Evolutionary conservation across 106 monocot genomes (phyloP).

Genomic region (Dioscorea dumetorum): DNA sequence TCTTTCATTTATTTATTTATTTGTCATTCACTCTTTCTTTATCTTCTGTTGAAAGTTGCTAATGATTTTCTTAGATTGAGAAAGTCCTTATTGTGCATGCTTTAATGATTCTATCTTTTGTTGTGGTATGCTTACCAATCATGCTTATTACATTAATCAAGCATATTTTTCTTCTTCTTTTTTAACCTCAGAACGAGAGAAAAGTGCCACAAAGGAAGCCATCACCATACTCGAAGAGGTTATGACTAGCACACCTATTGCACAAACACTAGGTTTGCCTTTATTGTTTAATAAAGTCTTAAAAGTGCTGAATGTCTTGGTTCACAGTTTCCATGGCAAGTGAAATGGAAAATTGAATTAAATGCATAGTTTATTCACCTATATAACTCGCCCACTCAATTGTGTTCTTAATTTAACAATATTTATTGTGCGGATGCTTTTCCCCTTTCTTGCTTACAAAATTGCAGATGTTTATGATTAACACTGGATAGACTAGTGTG

Average conservation of each 20-base stretch:
- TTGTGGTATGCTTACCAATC: background rate
- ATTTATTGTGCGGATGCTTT: background rate
- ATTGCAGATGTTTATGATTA: background rate
- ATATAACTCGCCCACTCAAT: background rate
- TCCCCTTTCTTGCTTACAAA: background rate
- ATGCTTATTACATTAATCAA: background rate
- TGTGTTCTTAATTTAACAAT: background rate
- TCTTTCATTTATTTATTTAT: background rate
- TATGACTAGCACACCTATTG: background rate
- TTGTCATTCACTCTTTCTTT: background rate
- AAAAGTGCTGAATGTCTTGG: background rate
- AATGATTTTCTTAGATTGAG: background rate
- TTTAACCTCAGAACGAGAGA: slow-evolving; percentile 73
- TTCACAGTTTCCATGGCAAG: background rate
- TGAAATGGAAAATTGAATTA: background rate
- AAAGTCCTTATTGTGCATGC: background rate
- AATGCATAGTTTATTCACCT: background rate
- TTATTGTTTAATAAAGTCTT: no score
- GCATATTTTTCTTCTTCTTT: background rate
- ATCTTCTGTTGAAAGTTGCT: background rate
- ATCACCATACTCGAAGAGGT: slow-evolving; percentile 81
- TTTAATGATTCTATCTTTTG: background rate
- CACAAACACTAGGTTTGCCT: no score
- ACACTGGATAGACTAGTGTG: background rate
- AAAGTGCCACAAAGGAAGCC: slow-evolving; percentile 98